These are phyloP conservation scores for Diophrys sp. DNA, from an alignment of 73 alveolate genomes.

Conservation along the genomic window DNA sequence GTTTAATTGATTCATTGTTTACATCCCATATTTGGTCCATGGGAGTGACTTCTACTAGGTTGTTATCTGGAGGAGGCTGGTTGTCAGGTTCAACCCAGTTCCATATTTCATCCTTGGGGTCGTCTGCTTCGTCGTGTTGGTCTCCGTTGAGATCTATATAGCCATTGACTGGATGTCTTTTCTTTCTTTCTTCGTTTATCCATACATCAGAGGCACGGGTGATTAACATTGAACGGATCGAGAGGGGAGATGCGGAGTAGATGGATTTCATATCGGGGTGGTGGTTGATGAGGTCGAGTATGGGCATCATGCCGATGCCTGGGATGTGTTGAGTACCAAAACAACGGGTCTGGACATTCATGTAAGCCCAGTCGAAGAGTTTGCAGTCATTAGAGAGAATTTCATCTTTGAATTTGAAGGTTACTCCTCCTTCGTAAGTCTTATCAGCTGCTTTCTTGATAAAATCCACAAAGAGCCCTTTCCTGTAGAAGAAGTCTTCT, in stretches of 20 bases:
- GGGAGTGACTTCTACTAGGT: constrained; percentile 10
- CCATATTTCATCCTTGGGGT: background rate
- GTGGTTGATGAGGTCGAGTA: constrained; percentile 44
- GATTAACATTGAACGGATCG: constrained; percentile 14
- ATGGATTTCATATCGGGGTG: constrained; percentile 14
- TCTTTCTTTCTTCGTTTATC: constrained; percentile 31
- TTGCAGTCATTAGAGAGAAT: background rate
- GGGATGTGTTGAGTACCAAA: constrained; percentile 56
- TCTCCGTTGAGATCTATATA: constrained; percentile 8
- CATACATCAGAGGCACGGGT: constrained; percentile 12
- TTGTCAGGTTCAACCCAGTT: constrained; percentile 28
- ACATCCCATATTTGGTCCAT: constrained; percentile 44
- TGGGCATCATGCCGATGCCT: constrained; percentile 49
- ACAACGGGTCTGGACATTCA: constrained; percentile 51
- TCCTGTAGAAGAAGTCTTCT: background rate
- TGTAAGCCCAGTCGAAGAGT: constrained; percentile 51
- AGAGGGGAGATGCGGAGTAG: constrained; percentile 19
- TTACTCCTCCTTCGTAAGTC: background rate
- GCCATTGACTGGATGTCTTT: constrained; percentile 5
- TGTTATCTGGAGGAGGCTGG: background rate
- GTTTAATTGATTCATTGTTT: constrained; percentile 9
- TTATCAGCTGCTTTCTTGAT: background rate
- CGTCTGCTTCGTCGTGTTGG: constrained; percentile 5
- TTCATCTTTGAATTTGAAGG: constrained; percentile 10
- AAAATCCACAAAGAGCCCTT: background rate